These are phyloP conservation scores for Globisporangium acanthophoron DNA, from an alignment of 352 stramenopile genomes.

Conservation along the genomic window DNA sequence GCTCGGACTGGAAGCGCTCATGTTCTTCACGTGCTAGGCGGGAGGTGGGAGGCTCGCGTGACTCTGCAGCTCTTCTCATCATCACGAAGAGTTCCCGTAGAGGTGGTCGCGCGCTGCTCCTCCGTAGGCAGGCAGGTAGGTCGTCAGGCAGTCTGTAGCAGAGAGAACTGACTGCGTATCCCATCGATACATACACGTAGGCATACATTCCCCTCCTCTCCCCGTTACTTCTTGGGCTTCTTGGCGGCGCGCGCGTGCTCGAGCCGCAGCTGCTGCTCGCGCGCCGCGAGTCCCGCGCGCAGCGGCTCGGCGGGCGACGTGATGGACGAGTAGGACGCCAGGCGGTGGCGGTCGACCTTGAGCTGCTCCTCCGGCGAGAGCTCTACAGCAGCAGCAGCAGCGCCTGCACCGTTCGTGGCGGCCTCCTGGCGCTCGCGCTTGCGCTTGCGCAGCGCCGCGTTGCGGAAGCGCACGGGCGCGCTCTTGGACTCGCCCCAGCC, in stretches of 20 bases:
- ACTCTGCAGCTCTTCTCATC: slow-evolving; percentile 1
- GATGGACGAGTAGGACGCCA: slow-evolving; percentile 67
- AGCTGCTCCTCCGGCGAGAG: slow-evolving; percentile 41
- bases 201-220: slow-evolving; percentile 11
- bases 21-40: slow-evolving; percentile 76
- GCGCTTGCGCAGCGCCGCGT: slow-evolving; percentile 54
- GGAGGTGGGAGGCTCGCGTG: background rate
- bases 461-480: slow-evolving; percentile 59
- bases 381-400: slow-evolving; percentile 15
- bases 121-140: background rate
- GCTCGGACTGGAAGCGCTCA: slow-evolving; percentile 52
- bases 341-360: slow-evolving; percentile 54
- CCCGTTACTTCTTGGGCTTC: slow-evolving; percentile 14
- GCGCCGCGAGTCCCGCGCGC: slow-evolving; percentile 21
- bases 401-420: background rate
- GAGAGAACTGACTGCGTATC: background rate
- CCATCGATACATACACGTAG: background rate
- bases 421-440: slow-evolving; percentile 52
- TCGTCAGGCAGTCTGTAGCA: background rate
- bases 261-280: slow-evolving; percentile 12
- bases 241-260: slow-evolving; percentile 12
- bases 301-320: slow-evolving; percentile 57
- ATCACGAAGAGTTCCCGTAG: background rate
- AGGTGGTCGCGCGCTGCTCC: background rate
- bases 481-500: slow-evolving; percentile 65